Percentiles rank a stretch among this genome's conserved stretches.
These are phyloP conservation scores for Tetragonia tetragonoides DNA, from an alignment of 148 eudicot genomes.

Conservation along the genomic window DNA sequence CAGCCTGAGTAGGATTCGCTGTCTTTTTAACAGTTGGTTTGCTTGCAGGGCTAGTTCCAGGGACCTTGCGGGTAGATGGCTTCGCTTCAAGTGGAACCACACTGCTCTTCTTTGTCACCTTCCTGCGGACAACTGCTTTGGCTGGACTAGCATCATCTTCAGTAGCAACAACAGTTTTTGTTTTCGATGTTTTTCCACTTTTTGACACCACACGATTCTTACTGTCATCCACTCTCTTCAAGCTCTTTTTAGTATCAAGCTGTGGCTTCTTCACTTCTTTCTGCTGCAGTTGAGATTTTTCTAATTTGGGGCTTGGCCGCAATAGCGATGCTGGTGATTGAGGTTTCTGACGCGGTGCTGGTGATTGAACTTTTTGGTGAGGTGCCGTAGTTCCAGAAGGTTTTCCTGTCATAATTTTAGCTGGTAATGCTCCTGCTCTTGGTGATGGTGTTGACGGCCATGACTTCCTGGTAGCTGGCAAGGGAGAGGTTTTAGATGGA, in stretches of 20 bases:
- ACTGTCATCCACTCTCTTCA: constrained; percentile 44
- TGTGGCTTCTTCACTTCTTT: constrained; percentile 52
- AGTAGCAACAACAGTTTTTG: constrained; percentile 37
- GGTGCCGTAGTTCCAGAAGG: constrained; percentile 47
- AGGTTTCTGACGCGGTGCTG: constrained; percentile 54
- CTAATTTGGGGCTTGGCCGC: constrained; percentile 53
- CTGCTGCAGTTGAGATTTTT: constrained; percentile 40
- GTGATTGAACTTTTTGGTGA: constrained; percentile 57
- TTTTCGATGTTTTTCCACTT: constrained; percentile 43
- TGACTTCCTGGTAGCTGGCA: constrained; percentile 75
- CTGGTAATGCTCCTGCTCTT: constrained; percentile 54
- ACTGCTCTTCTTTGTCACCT: constrained; percentile 84
- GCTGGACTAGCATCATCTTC: constrained; percentile 46
- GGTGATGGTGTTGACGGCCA: constrained; percentile 85
- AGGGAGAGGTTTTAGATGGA: constrained; percentile 49
- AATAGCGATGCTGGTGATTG: constrained; percentile 49
- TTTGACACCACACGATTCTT: constrained; percentile 40
- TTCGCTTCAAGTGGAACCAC: constrained; percentile 92
- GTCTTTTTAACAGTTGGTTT: constrained; percentile 38
- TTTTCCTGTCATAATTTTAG: constrained; percentile 48
- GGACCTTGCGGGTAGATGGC: constrained; percentile 66
- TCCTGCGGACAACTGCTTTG: constrained; percentile 61
- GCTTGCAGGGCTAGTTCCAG: constrained; percentile 42
- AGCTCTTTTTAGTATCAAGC: constrained; percentile 41
- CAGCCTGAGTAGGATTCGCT: constrained; percentile 36